Evolutionary conservation across 148 eudicot species (phyloP).

Genomic region (Chenopodium quinoa): DNA sequence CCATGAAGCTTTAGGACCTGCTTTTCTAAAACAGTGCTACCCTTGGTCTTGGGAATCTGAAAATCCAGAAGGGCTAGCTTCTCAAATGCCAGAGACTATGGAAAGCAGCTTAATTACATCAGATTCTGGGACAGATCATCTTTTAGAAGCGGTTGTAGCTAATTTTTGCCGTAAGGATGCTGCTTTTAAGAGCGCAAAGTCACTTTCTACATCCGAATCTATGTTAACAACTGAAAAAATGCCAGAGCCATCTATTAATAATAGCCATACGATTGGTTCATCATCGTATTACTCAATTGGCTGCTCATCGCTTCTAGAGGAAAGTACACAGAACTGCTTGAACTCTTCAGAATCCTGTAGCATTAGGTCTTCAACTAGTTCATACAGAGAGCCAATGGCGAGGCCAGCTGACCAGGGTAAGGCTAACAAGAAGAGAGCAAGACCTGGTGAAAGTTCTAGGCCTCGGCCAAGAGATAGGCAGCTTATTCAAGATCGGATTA

Average conservation of each 20-base stretch:
- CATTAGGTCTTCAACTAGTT: slow-evolving; percentile 45
- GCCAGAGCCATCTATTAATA: slow-evolving; percentile 45
- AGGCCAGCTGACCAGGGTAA: slow-evolving; percentile 47
- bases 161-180: slow-evolving; percentile 41
- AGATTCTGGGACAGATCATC: slow-evolving; percentile 63
- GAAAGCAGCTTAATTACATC: slow-evolving; percentile 48
- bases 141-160: slow-evolving; percentile 86
- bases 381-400: slow-evolving; percentile 48
- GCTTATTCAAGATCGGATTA: slow-evolving; percentile 89
- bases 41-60: slow-evolving; percentile 42
- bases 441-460: slow-evolving; percentile 77
- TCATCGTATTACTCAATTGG: slow-evolving; percentile 53
- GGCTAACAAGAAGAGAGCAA: slow-evolving; percentile 63
- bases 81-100: slow-evolving; percentile 47
- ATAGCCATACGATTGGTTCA: slow-evolving; percentile 47
- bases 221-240: slow-evolving; percentile 56
- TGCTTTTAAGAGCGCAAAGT: slow-evolving; percentile 33
- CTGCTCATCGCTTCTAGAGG: slow-evolving; percentile 47
- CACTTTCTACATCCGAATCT: slow-evolving; percentile 45
- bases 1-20: slow-evolving; percentile 77
- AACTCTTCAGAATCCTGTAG: slow-evolving; percentile 52
- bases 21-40: slow-evolving; percentile 45
- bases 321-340: slow-evolving; percentile 45
- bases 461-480: slow-evolving; percentile 98
- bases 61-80: slow-evolving; percentile 30